phyloP scores from a whole-genome alignment of 306 rosid genomes.

The Vigna hirtella region DNA sequence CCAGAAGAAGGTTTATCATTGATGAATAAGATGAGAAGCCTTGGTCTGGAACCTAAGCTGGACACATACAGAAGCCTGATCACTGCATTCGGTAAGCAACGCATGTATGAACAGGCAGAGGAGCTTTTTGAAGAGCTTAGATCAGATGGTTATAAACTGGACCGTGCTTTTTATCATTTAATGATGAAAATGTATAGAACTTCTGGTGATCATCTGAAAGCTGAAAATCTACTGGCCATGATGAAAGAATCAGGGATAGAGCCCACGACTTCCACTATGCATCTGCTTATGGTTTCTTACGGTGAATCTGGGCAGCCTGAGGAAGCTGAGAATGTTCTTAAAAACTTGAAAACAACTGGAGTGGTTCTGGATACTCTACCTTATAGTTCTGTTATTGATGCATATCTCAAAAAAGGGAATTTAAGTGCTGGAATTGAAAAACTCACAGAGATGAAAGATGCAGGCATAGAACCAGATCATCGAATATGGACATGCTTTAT shows the following conservation, averaged over 20 bases:
- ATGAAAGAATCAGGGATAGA: slow-evolving; percentile 92
- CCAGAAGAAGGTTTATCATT: slow-evolving; percentile 88
- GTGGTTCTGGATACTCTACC: slow-evolving; percentile 75
- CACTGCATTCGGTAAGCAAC: slow-evolving; percentile 82
- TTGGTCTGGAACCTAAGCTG: slow-evolving; percentile 74
- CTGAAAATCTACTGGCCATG: slow-evolving; percentile 71
- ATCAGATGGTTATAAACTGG: slow-evolving; percentile 65
- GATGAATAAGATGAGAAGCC: slow-evolving; percentile 83
- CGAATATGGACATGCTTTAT: slow-evolving; percentile 97
- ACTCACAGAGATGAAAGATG: slow-evolving; percentile 74
- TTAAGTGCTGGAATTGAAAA: slow-evolving; percentile 67
- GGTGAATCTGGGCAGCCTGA: slow-evolving; percentile 86
- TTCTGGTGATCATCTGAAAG: slow-evolving; percentile 79
- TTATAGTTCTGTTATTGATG: slow-evolving; percentile 85
- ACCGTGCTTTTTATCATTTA: slow-evolving; percentile 88
- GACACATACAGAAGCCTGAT: slow-evolving; percentile 92
- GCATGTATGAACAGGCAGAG: slow-evolving; percentile 75
- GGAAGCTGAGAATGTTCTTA: slow-evolving; percentile 89
- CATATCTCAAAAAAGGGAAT: slow-evolving; percentile 82
- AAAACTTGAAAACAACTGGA: slow-evolving; percentile 73
- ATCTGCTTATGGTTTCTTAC: slow-evolving; percentile 90
- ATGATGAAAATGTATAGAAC: slow-evolving; percentile 92
- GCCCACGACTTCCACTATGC: slow-evolving; percentile 92
- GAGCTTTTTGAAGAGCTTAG: slow-evolving; percentile 92
- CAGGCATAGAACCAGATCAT: slow-evolving; percentile 78